These are phyloP conservation scores for Helicostylum pulchrum DNA, from an alignment of 192 early-diverging fungal genomes.

Conservation along the genomic window DNA sequence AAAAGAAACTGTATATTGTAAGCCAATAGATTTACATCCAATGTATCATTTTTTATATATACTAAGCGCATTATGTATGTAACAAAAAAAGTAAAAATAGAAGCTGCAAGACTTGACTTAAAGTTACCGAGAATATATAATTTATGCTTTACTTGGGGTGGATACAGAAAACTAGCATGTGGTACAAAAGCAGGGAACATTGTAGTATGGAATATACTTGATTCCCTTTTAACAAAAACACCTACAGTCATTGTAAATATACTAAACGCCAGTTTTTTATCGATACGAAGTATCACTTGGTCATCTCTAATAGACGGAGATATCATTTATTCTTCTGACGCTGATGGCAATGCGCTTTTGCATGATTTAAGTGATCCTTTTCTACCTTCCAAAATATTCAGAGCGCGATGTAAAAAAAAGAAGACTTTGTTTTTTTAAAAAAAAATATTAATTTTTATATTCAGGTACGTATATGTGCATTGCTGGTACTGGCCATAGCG, in stretches of 20 bases:
- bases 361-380: slow-evolving; percentile 13
- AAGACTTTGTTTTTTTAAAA: too few species aligned
- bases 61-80: too few species aligned
- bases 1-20: slow-evolving; percentile 5
- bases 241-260: background rate
- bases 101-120: background rate
- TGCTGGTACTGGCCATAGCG: background rate
- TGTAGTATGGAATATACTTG: background rate
- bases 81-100: slow-evolving; percentile 2
- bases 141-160: slow-evolving; percentile 1
- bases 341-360: background rate
- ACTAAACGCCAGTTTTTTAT: background rate
- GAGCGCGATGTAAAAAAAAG: background rate
- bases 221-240: background rate
- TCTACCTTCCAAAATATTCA: background rate
- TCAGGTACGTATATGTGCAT: slow-evolving; percentile 1
- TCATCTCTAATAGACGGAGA: background rate
- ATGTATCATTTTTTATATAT: too few species aligned
- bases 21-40: background rate
- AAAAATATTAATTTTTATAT: background rate
- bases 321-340: background rate
- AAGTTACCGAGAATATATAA: background rate
- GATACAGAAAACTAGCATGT: background rate
- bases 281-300: background rate
- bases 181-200: slow-evolving; percentile 1